Conservation (phyloP, 257 asterid species). For the Solanum peruvianum region DNA sequence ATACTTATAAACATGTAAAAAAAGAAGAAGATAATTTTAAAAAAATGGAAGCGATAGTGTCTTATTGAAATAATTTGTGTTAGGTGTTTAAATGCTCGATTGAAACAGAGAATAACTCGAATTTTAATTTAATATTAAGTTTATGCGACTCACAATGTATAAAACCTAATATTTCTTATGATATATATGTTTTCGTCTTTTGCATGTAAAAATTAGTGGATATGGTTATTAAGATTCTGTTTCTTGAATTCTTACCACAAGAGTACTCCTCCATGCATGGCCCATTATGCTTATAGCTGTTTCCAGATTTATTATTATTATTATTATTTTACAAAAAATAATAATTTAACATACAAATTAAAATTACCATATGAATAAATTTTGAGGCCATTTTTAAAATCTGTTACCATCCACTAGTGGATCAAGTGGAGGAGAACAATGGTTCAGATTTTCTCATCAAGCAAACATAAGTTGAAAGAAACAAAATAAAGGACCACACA, state of each 20-base stretch:
- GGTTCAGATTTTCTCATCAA: conserved; percentile 2
- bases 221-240: neutral
- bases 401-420: conserved; percentile 1
- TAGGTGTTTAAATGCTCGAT: neutral
- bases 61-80: neutral
- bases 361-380: neutral
- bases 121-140: neutral
- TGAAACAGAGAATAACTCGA: neutral
- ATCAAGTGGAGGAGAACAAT: conserved; percentile 18
- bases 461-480: conserved; percentile 4
- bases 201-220: neutral
- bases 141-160: neutral
- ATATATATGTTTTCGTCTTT: neutral
- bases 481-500: conserved; percentile 34
- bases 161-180: neutral
- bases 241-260: neutral
- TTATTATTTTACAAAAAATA: too few relatives aligned
- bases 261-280: neutral
- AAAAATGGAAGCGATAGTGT: neutral
- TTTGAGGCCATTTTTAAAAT: neutral
- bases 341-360: neutral
- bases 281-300: neutral
- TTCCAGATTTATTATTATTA: neutral
- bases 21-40: neutral
- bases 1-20: neutral